These are phyloP conservation scores for Plenodomus lindquistii DNA, from an alignment of 2,329 filamentous ascomycete genomes.

Conservation along the genomic window DNA sequence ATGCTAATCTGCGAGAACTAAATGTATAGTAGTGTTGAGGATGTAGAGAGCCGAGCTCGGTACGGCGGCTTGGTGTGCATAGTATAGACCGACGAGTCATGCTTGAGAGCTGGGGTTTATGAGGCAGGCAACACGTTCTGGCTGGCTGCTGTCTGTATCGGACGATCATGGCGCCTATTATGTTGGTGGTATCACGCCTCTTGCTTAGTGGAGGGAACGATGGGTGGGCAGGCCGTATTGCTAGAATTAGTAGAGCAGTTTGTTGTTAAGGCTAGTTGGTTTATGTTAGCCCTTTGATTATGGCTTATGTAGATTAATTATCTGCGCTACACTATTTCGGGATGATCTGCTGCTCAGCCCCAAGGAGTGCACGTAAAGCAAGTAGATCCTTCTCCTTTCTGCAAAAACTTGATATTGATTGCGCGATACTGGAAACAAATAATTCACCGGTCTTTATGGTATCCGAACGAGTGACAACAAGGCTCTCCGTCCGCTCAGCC, in stretches of 20 bases:
- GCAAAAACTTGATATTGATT: constrained; percentile 5
- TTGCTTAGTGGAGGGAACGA: constrained; percentile 6
- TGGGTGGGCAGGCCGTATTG: constrained; percentile 5
- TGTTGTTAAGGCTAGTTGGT: constrained; percentile 5
- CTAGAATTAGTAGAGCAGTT: constrained; percentile 4
- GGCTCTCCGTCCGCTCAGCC: no score
- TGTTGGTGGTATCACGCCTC: constrained; percentile 7
- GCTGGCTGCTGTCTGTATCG: constrained; percentile 5
- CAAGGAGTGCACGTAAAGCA: constrained; percentile 6
- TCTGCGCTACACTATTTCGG: constrained; percentile 7
- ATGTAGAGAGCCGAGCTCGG: constrained; percentile 14
- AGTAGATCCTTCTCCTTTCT: constrained; percentile 10
- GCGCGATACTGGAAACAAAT: constrained; percentile 8
- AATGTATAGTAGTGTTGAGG: constrained; percentile 12
- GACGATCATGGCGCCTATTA: constrained; percentile 4
- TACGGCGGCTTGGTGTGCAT: constrained; percentile 12
- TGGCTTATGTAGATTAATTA: constrained; percentile 5
- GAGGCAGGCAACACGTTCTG: constrained; percentile 5
- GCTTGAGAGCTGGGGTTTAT: constrained; percentile 11
- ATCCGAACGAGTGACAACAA: constrained; percentile 4
- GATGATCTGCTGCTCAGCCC: constrained; percentile 7
- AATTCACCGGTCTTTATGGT: constrained; percentile 3
- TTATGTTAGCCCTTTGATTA: constrained; percentile 7
- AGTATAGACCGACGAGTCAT: constrained; percentile 12
- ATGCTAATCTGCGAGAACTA: constrained; percentile 7